Evolutionary conservation across 2,329 filamentous ascomycete species (phyloP).

Genomic region (Ascochyta rabiei): DNA sequence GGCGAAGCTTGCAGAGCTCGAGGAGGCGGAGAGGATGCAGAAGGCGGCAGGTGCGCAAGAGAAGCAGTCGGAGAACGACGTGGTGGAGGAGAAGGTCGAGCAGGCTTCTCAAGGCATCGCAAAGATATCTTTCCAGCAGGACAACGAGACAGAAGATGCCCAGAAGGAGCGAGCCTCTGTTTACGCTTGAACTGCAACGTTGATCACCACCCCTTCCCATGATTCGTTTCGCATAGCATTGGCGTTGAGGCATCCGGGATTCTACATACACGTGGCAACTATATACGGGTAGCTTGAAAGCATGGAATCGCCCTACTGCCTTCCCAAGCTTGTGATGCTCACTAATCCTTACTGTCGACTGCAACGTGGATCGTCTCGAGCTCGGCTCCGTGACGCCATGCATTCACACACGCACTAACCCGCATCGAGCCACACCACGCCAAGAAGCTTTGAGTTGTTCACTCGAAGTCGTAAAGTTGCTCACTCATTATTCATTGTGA

Average conservation of each 20-base stretch:
- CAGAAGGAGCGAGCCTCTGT: slow-evolving; percentile 20
- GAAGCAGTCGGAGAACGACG: slow-evolving; percentile 60
- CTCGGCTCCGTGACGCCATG: slow-evolving; percentile 15
- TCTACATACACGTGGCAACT: neutral
- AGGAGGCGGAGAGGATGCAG: slow-evolving; percentile 42
- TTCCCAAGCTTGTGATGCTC: too few relatives aligned
- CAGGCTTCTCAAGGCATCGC: slow-evolving; percentile 26
- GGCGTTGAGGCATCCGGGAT: slow-evolving; percentile 18
- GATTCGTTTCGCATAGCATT: slow-evolving; percentile 24
- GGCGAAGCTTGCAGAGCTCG: slow-evolving; percentile 47
- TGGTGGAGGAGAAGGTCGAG: slow-evolving; percentile 22
- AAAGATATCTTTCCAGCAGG: slow-evolving; percentile 27
- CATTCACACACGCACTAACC: slow-evolving; percentile 16
- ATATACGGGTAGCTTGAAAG: neutral
- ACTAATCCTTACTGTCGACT: too few relatives aligned
- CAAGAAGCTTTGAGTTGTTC: too few relatives aligned
- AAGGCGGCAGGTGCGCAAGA: slow-evolving; percentile 39
- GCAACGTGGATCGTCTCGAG: too few relatives aligned
- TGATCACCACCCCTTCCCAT: neutral
- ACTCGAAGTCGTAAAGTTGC: too few relatives aligned
- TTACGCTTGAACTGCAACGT: slow-evolving; percentile 18
- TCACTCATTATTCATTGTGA: too few relatives aligned
- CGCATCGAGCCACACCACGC: slow-evolving; percentile 16
- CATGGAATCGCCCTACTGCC: too few relatives aligned
- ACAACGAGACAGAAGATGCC: slow-evolving; percentile 46